Base-by-base conservation (phyloP, 192 early-diverging fungal species). In the Linnemannia hyalina region DNA sequence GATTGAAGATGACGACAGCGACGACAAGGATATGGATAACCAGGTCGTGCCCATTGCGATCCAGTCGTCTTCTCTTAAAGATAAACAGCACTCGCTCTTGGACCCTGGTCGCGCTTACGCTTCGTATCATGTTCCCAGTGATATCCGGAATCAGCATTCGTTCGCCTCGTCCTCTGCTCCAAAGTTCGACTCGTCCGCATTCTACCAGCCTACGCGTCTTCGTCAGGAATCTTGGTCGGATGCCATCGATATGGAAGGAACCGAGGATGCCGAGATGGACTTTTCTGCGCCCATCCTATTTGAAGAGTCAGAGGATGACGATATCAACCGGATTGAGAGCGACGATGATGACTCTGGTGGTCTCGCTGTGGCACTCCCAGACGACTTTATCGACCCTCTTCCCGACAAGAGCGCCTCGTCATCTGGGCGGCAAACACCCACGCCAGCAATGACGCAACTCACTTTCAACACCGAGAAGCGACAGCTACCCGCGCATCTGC, bases 211-310 rank as follows among this genome's bases (percentile, higher is more conserved):
- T 18, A 29, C 84, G 18, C 79, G 84, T 23, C 79, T 86, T 35
- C 76, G 85, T 44, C 82, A 89, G 55, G 79, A 88, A 47, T 89
- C 89, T 36, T 89, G 89, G 89, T 89, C 89, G 40, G 86, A 89
- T 70, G 86, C 84, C 7, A 82, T 89, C 73, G 89, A 87, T 20
- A 75, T 86, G 79, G 89, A 85, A n/a, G 83, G 75, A 29, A 80
- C 83, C 16, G 89, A 88, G 29, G 80, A 83, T 23, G 84, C 84
- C 8, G 89, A 88, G 44, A 85, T 88, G 85, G 82, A 88, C 20
- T 88, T 85, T 68, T 86, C 82, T 36, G 81, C 84, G 7, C 84
- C 88, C 3, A 82, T 87, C 36, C 32, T 89, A 6, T 89, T 89
- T 70, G 84, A 86, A 46, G 84, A 86, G 38, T 85, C 78, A 0